These are phyloP conservation scores for Lepidium didymum DNA, from an alignment of 345 rosid species.

Conservation along the genomic window DNA sequence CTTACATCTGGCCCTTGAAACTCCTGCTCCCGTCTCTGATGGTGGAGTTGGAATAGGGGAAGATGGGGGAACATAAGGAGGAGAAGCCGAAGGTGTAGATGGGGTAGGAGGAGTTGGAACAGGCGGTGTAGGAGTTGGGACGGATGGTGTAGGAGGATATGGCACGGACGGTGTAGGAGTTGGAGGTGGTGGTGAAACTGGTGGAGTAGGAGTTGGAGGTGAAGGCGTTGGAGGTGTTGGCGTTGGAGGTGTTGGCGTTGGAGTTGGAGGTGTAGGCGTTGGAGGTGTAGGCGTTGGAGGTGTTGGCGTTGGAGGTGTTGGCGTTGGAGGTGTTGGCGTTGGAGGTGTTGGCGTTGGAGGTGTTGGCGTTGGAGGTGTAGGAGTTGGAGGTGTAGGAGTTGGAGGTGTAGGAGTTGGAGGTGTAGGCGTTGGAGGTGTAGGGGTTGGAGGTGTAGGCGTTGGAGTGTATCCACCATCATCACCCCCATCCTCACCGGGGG, in stretches of 20 bases:
- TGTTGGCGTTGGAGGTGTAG: neutral
- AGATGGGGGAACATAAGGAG: conserved; percentile 16
- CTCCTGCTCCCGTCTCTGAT: conserved; percentile 22
- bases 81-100: neutral
- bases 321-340: neutral
- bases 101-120: neutral
- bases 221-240: conserved; percentile 1
- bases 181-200: neutral
- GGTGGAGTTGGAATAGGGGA: conserved; percentile 1
- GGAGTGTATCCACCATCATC: conserved; percentile 14
- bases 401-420: neutral
- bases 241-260: neutral
- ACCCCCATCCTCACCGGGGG: conserved; percentile 6
- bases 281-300: neutral
- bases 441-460: neutral
- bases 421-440: neutral
- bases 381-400: neutral
- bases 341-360: neutral
- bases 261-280: neutral
- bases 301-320: conserved; percentile 8
- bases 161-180: neutral
- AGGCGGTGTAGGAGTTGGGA: neutral
- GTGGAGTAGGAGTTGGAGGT: neutral
- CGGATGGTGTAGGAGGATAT: neutral
- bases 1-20: conserved; percentile 32